Evolutionary conservation across 2,329 filamentous ascomycete species (phyloP).

Genomic region (Colletotrichum sansevieriae): DNA sequence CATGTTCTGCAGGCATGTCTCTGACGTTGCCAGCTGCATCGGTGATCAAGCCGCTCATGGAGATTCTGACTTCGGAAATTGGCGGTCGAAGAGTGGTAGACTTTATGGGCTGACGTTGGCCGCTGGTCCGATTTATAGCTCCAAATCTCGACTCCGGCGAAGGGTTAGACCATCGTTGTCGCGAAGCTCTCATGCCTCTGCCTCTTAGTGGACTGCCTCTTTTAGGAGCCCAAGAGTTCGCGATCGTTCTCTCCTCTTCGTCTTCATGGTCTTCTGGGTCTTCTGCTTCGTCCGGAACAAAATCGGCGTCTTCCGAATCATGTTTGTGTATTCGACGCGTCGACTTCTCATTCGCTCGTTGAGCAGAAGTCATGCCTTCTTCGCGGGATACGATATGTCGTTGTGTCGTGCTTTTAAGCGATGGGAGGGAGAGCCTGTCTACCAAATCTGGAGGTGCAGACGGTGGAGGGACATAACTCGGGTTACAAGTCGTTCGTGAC

Average conservation of each 20-base stretch:
- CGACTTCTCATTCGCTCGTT: not conserved
- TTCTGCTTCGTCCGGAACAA: not conserved
- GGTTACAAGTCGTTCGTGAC: conserved; percentile 67
- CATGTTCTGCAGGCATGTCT: conserved; percentile 34
- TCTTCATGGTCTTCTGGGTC: not conserved
- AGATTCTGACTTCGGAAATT: not conserved
- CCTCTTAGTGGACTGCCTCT: not conserved
- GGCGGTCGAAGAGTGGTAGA: not conserved
- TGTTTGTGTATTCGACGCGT: not conserved
- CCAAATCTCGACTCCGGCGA: conserved; percentile 15
- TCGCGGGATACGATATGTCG: conserved; percentile 19
- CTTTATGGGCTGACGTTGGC: not conserved
- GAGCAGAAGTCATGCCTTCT: not conserved
- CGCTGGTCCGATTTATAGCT: not conserved
- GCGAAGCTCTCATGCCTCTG: conserved; percentile 8
- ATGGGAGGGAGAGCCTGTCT: conserved; percentile 4
- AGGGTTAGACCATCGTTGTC: not conserved
- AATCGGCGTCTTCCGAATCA: not conserved
- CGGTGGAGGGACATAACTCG: conserved; percentile 54
- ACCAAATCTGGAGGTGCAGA: conserved; percentile 6
- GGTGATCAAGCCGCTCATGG: conserved; percentile 29
- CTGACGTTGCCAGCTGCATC: conserved; percentile 22
- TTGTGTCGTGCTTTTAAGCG: conserved; percentile 6
- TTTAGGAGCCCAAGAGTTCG: not conserved
- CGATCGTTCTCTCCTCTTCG: not conserved